Evolutionary conservation across 805 yeast species (phyloP), one percentile per base, ranked within the genome.

Genomic region (Middelhovenomyces tepae): DNA sequence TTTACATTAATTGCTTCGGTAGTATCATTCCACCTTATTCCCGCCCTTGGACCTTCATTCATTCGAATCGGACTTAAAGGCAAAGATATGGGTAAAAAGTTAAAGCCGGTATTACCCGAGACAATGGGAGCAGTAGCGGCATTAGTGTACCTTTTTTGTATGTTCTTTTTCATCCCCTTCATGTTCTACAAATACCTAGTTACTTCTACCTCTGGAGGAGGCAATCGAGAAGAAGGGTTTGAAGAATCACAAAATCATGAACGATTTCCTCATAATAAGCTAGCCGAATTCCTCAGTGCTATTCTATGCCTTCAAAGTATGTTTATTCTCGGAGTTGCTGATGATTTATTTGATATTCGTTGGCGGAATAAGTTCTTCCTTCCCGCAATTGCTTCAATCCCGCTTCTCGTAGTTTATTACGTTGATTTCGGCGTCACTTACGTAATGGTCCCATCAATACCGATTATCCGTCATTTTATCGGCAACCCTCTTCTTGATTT

Each of bases 331-430:
- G 98, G 98, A 0, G 67, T 91, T 19, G 80, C 93, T 30, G 98
- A 91, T 57, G 98, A 91, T 61, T 65, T 91, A 47, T 91, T 91
- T 51, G 99, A 91, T 57, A 75, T 91, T 42, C 71, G 95, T 46
- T 91, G 99, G 99, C 69, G 99, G 52, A 95, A 91, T 62, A 91
- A 91, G 64, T 85, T 91, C 60, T 85, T 91, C 49, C 54, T 91
- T 44, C 99, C 99, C 0, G 95, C 95, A 0, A 74, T 91, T 35
- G 95, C 95, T 0, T 78, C 95, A 1, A 75, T 91, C 27, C 99
- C 99, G 4, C 65, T 91, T 46, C 65, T 91, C 38, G 72, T 89
- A 11, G 95, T 91, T 2, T 91, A 91, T 58, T 86, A 83, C 47
- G 85, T 87, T 37, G 96, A 91, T 57, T 89, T 84, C 57, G 93